A percentile compares a stretch with the other conserved stretches of the same genome.
Conservation (phyloP, 306 rosid genomes). For the Dalbergia cochinchinensis region DNA sequence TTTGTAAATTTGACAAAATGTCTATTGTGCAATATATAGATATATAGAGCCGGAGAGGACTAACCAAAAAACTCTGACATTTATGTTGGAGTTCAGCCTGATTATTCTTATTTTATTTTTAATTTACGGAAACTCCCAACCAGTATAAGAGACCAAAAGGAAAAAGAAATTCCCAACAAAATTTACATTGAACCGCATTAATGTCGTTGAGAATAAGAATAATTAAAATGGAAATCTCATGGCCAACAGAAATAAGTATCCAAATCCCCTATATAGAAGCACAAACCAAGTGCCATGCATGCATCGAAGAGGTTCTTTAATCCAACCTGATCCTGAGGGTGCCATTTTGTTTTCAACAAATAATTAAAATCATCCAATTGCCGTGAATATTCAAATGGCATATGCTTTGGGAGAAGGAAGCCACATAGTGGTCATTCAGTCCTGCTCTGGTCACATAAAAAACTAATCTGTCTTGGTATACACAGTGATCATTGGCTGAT, state of each 20-base stretch:
- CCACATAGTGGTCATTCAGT: not conserved
- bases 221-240: not conserved
- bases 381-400: constrained; percentile 16
- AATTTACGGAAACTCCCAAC: too few relatives aligned
- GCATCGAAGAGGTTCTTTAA: constrained; percentile 20
- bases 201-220: not conserved
- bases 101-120: too few relatives aligned
- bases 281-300: constrained; percentile 12
- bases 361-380: constrained; percentile 18
- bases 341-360: constrained; percentile 7
- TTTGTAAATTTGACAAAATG: too few relatives aligned
- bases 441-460: not conserved
- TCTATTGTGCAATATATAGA: too few relatives aligned
- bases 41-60: too few relatives aligned
- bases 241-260: not conserved
- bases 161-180: too few relatives aligned
- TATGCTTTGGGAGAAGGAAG: constrained; percentile 19
- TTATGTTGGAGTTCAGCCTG: too few relatives aligned
- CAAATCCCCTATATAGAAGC: constrained; percentile 28
- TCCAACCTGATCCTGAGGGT: constrained; percentile 30
- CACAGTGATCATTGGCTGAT: not conserved
- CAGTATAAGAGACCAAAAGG: too few relatives aligned
- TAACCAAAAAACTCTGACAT: too few relatives aligned
- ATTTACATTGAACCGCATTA: not conserved
- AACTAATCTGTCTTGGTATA: not conserved